These are phyloP conservation scores for Lithohypha guttulata DNA, from an alignment of 2,329 filamentous ascomycete genomes.

Conservation along the genomic window DNA sequence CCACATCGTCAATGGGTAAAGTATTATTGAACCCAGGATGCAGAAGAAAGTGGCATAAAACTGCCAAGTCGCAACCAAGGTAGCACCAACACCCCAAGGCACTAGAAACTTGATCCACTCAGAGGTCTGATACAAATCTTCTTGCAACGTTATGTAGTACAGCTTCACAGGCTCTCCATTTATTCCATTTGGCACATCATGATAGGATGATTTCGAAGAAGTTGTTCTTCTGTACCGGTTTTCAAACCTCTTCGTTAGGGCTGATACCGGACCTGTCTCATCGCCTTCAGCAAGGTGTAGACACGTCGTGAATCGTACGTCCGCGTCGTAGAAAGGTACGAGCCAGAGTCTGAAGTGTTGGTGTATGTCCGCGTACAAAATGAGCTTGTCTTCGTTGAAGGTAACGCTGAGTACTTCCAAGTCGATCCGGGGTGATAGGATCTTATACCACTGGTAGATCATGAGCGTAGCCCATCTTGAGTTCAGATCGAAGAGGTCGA, in stretches of 20 bases:
- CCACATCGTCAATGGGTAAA: conserved; percentile 5
- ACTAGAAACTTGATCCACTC: conserved; percentile 65
- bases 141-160: conserved; percentile 66
- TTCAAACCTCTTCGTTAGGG: conserved; percentile 37
- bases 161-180: conserved; percentile 20
- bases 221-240: neutral
- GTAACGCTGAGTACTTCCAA: conserved; percentile 58
- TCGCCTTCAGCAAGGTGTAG: conserved; percentile 45
- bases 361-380: conserved; percentile 62
- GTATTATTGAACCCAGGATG: conserved; percentile 42
- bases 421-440: conserved; percentile 63
- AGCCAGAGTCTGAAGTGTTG: conserved; percentile 72
- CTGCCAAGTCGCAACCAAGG: conserved; percentile 53
- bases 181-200: conserved; percentile 15
- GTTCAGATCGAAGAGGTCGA: conserved; percentile 27
- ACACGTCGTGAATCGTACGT: conserved; percentile 58
- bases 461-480: conserved; percentile 57
- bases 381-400: conserved; percentile 53
- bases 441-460: conserved; percentile 77
- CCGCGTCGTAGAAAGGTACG: conserved; percentile 61
- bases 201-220: neutral
- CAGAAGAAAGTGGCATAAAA: conserved; percentile 55
- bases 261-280: conserved; percentile 32
- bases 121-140: conserved; percentile 70
- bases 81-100: conserved; percentile 46